Conservation (phyloP, 495 filamentous ascomycete genomes). For the Penicillium goetzii region DNA sequence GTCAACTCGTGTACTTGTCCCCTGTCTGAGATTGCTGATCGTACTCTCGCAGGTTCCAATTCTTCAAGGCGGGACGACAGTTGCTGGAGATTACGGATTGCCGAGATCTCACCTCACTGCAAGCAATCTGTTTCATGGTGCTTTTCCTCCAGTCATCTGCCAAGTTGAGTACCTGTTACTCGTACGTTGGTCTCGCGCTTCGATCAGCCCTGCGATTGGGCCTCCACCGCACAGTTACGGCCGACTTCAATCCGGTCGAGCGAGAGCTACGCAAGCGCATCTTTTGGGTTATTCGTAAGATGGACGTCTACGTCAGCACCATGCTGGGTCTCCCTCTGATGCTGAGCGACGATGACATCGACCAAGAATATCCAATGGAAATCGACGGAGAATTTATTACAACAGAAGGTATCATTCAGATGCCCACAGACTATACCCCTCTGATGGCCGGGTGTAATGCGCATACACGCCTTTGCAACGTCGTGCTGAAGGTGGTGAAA, state of each 20-base stretch:
- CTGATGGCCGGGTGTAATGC: conserved; percentile 83
- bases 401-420: conserved; percentile 68
- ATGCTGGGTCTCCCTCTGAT: conserved; percentile 84
- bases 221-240: conserved; percentile 76
- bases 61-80: conserved; percentile 77
- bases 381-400: conserved; percentile 95
- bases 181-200: conserved; percentile 87
- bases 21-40: background rate
- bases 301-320: conserved; percentile 93
- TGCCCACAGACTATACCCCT: conserved; percentile 75
- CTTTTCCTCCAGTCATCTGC: conserved; percentile 90
- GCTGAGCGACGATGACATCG: conserved; percentile 85
- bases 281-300: conserved; percentile 89
- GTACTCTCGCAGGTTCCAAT: conserved; percentile 66
- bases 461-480: conserved; percentile 74
- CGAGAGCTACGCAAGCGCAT: conserved; percentile 80
- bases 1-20: background rate
- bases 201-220: conserved; percentile 85
- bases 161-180: conserved; percentile 90
- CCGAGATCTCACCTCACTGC: conserved; percentile 80
- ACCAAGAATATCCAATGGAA: conserved; percentile 82
- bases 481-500: conserved; percentile 83
- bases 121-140: conserved; percentile 90
- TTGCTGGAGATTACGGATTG: conserved; percentile 91
- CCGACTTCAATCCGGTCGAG: conserved; percentile 82